Conservation (phyloP, 352 stramenopile species). For the Phytophthora kernoviae region DNA sequence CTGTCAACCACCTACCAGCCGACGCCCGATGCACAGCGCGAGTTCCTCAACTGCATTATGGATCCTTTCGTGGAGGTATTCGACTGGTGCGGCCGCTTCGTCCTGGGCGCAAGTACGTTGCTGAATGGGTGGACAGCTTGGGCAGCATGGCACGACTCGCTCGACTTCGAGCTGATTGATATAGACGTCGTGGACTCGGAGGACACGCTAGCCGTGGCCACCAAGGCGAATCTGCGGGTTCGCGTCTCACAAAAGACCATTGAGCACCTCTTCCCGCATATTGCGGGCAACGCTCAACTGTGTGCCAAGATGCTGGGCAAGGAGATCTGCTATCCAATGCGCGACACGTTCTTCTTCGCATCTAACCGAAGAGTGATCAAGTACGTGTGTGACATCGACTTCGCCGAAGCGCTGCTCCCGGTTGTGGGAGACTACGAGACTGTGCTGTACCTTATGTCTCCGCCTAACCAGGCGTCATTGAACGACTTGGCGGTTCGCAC, state of each 20-base stretch:
- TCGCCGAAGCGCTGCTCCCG: conserved; percentile 36
- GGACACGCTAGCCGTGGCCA: conserved; percentile 41
- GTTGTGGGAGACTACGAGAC: conserved; percentile 40
- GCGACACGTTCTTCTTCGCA: conserved; percentile 54
- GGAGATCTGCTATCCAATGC: conserved; percentile 47
- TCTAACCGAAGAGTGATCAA: conserved; percentile 45
- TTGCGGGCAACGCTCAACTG: conserved; percentile 26
- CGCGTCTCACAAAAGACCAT: conserved; percentile 45
- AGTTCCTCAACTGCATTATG: conserved; percentile 52
- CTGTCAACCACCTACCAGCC: conserved; percentile 20
- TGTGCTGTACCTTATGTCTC: conserved; percentile 40
- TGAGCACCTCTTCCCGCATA: conserved; percentile 46
- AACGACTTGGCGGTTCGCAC: conserved; percentile 45
- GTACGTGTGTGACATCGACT: conserved; percentile 51
- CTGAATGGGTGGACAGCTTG: conserved; percentile 47
- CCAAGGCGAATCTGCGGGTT: conserved; percentile 37
- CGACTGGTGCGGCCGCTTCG: conserved; percentile 47
- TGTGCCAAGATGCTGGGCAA: conserved; percentile 35
- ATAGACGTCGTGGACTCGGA: conserved; percentile 45
- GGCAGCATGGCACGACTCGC: conserved; percentile 43
- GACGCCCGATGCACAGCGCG: conserved; percentile 35
- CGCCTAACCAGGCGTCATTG: conserved; percentile 35
- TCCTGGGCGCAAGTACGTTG: conserved; percentile 34
- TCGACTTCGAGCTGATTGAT: conserved; percentile 39
- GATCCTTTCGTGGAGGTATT: conserved; percentile 43